Conservation (phyloP, 2,329 filamentous ascomycete species). For the Epichloe sp. region DNA sequence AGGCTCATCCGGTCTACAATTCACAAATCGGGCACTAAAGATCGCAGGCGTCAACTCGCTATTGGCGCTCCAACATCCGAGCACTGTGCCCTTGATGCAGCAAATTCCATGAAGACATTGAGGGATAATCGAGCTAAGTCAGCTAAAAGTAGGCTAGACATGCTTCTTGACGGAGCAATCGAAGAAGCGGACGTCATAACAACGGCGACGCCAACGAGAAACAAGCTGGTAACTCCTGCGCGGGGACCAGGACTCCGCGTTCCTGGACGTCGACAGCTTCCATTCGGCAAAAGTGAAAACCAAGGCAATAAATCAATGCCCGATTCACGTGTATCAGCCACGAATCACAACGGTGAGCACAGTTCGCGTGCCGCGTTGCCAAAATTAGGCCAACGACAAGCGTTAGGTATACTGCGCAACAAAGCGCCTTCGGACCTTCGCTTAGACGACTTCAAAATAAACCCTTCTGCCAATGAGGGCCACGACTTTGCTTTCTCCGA, state of each 20-base stretch:
- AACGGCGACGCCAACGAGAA: not conserved
- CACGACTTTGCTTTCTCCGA: conserved; percentile 61
- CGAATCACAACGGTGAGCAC: not conserved
- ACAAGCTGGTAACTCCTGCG: not conserved
- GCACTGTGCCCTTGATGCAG: conserved; percentile 25
- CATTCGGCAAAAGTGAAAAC: conserved; percentile 20
- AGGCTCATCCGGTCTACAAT: conserved; percentile 11
- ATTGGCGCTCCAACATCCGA: conserved; percentile 22
- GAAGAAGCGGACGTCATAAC: not conserved
- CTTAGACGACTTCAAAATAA: conserved; percentile 69
- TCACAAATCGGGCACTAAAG: conserved; percentile 10
- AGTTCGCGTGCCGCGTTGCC: not conserved
- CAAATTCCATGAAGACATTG: not conserved
- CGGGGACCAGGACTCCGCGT: conserved; percentile 14
- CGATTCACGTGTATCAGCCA: not conserved
- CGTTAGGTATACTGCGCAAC: conserved; percentile 34
- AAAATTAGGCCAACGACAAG: not conserved
- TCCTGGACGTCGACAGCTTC: conserved; percentile 28
- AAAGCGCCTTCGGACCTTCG: conserved; percentile 44
- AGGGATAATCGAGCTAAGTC: conserved; percentile 1
- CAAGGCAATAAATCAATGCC: conserved; percentile 6
- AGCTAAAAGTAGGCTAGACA: conserved; percentile 18
- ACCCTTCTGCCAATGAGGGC: conserved; percentile 58
- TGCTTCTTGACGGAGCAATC: conserved; percentile 18
- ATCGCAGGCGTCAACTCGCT: not conserved